These are phyloP conservation scores for Suillus spraguei DNA, from an alignment of 768 basidiomycete genomes.

Conservation along the genomic window DNA sequence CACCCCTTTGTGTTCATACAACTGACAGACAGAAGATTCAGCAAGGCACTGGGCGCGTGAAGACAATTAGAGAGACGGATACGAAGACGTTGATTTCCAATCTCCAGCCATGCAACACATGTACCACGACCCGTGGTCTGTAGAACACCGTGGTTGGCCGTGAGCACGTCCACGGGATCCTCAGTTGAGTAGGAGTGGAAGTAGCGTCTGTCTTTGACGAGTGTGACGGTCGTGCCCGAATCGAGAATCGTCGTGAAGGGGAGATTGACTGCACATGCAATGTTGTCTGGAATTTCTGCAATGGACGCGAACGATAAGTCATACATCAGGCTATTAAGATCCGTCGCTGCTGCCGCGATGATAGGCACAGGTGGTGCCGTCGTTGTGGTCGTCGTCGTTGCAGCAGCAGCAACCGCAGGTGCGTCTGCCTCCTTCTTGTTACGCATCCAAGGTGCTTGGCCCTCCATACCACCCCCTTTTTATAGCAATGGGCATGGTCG, in stretches of 20 bases:
- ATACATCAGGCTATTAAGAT: not conserved
- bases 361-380: no score
- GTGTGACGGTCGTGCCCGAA: not conserved
- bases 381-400: no score
- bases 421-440: not conserved
- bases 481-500: conserved; percentile 6
- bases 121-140: not conserved
- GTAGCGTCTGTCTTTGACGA: not conserved
- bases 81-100: not conserved
- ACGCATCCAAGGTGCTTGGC: not conserved
- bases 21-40: not conserved
- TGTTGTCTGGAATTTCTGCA: not conserved
- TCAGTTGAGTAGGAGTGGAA: not conserved
- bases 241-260: not conserved
- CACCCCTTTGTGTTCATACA: not conserved
- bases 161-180: not conserved
- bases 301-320: not conserved
- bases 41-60: rapidly evolving
- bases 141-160: not conserved
- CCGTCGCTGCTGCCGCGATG: not conserved
- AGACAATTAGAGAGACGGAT: not conserved
- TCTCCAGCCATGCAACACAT: not conserved
- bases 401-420: not conserved
- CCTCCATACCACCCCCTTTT: conserved; percentile 13
- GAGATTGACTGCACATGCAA: not conserved